A percentile compares a stretch with the other conserved stretches of the same genome.
phyloP scores from a whole-genome alignment of 805 yeast species.

The Wickerhamomyces tratensis region DNA sequence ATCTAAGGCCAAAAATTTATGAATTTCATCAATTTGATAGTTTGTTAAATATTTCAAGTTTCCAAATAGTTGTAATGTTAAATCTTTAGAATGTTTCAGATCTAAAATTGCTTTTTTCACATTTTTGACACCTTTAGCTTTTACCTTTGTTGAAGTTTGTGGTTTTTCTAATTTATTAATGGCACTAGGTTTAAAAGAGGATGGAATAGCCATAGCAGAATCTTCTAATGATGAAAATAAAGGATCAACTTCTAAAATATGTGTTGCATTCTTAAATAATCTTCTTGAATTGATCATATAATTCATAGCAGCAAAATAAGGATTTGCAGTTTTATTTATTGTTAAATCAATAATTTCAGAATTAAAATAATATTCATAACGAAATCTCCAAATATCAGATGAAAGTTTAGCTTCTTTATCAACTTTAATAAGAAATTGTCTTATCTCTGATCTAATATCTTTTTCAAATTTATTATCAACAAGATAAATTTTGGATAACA shows the following conservation, averaged over 20 bases:
- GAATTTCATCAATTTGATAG: conserved; percentile 17
- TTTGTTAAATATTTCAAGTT: conserved; percentile 16
- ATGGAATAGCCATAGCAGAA: conserved; percentile 38
- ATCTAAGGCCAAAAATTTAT: conserved; percentile 13
- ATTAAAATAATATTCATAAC: conserved; percentile 14
- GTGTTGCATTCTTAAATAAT: conserved; percentile 21
- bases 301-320: conserved; percentile 15
- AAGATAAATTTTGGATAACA: conserved; percentile 11
- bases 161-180: neutral
- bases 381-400: conserved; percentile 10
- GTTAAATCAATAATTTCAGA: conserved; percentile 6
- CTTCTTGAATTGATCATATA: conserved; percentile 21
- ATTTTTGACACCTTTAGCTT: conserved; percentile 12
- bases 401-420: conserved; percentile 12
- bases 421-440: conserved; percentile 8
- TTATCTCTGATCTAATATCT: conserved; percentile 6
- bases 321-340: conserved; percentile 7
- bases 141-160: conserved; percentile 5
- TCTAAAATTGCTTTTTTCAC: conserved; percentile 13
- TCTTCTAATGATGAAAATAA: conserved; percentile 38
- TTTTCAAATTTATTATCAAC: neutral
- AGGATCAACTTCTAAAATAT: conserved; percentile 32
- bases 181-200: conserved; percentile 11
- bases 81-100: conserved; percentile 13
- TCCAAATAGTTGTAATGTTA: conserved; percentile 8